Percentiles rank a stretch among this genome's conserved stretches.
Conservation (phyloP, 2,329 filamentous ascomycete genomes). For the Clathrospora elynae region DNA sequence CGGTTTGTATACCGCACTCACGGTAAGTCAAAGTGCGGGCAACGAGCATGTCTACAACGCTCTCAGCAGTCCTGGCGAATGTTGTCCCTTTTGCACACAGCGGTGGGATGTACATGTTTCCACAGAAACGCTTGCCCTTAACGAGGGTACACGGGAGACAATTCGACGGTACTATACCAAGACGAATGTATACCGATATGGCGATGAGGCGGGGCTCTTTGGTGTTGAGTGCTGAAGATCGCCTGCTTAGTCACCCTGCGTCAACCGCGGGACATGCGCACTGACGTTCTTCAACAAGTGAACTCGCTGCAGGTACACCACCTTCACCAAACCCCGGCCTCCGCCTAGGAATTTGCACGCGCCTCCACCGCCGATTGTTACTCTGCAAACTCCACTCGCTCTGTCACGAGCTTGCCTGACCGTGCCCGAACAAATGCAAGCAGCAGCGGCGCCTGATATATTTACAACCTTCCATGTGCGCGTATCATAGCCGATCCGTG, state of each 20-base stretch:
- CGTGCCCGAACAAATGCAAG: conserved; percentile 43
- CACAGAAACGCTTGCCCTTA: no score
- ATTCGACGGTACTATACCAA: no score
- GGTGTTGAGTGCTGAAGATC: conserved; percentile 3
- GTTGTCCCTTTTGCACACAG: no score
- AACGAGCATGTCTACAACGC: neutral
- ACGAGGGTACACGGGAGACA: no score
- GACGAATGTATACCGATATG: no score
- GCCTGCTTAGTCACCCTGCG: conserved; percentile 16
- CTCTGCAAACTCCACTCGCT: conserved; percentile 24
- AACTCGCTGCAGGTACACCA: conserved; percentile 32
- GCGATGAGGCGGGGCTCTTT: no score
- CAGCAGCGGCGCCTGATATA: conserved; percentile 42
- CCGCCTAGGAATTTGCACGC: no score
- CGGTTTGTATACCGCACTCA: neutral
- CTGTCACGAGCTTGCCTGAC: conserved; percentile 27
- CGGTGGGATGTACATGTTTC: no score
- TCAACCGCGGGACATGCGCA: conserved; percentile 21
- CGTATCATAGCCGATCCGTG: conserved; percentile 41
- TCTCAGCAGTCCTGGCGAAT: neutral
- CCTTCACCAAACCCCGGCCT: conserved; percentile 22
- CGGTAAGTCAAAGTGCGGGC: neutral
- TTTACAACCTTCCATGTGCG: conserved; percentile 43
- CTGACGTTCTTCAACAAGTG: conserved; percentile 24
- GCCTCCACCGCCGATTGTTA: conserved; percentile 18